Conservation (phyloP, 2,329 filamentous ascomycete genomes). For the Ramularia endophylla region DNA sequence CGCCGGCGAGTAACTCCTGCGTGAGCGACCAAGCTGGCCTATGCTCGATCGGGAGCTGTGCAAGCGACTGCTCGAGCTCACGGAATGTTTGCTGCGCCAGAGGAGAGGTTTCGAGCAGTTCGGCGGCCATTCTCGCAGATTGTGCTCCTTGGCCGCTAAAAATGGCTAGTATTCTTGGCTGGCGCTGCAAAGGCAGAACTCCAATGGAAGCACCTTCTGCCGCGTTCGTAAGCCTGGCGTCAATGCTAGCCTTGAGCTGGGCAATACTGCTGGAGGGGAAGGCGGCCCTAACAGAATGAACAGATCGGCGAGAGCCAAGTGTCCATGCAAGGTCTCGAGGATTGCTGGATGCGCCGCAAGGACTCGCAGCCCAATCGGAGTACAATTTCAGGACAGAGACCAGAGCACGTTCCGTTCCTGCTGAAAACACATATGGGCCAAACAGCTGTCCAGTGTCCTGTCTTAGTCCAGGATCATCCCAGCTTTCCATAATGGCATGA, state of each 20-base stretch:
- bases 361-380: constrained; percentile 1
- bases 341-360: no score
- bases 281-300: no score
- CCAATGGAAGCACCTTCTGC: neutral
- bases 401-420: neutral
- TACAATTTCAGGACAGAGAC: constrained; percentile 1
- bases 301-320: no score
- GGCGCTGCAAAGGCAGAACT: neutral
- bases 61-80: constrained; percentile 3
- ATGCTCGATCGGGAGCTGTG: constrained; percentile 3
- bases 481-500: constrained; percentile 19
- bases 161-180: constrained; percentile 5
- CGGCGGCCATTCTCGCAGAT: constrained; percentile 12
- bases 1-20: constrained; percentile 13
- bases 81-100: constrained; percentile 5
- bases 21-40: constrained; percentile 7
- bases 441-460: neutral
- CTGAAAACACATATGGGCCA: constrained; percentile 5
- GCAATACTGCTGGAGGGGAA: constrained; percentile 1
- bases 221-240: neutral
- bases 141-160: constrained; percentile 16
- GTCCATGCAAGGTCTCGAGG: constrained; percentile 28
- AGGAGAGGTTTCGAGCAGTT: constrained; percentile 5
- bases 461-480: neutral
- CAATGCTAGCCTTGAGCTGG: neutral